Base-by-base conservation (phyloP, 441 rosid species). In the Erodium moschatum region DNA sequence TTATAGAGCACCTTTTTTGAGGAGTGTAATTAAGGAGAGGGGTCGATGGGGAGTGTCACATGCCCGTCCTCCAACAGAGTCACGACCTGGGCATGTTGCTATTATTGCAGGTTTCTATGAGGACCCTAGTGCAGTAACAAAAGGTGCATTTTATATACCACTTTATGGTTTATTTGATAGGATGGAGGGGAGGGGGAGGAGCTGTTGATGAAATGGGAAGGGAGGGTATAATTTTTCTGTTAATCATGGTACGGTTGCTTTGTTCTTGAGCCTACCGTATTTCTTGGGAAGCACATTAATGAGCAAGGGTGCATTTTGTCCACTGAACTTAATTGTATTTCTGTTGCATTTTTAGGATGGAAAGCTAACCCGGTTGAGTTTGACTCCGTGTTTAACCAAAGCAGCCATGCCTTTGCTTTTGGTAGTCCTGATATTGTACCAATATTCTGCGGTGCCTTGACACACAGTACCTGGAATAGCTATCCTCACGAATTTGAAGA, bases 21-120 rank as follows among this genome's bases (percentile, higher is more conserved):
- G 97, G 73, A 87, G 81, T 81, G 72, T 91, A 31, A 91, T 93
- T 8, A 86, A 86, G 76, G 83, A 78, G 64, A 83, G 78, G 70
- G 98, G 97, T 19, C 87, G 93, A 52, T 93, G 98, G 98, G 98
- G 96, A 69, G 97, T 93, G n/a, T 93, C 98, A 66, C 98, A 93
- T 80, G 98, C 98, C 79, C 91, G 96, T 13, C 98, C 98, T 69
- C 98, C 98, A 3, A 93, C 98, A 0, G 97, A 93, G 69, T 93
- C 98, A 68, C 81, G 96, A 82, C 98, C 96, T 60, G 97, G 98
- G 6, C 98, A 93, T 81, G 98, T 91, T 64, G 82, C 98, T 65
- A 78, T 93, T 46, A 93, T 93, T 62, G 98, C 98, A 73, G 97
- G 98, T 35, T 93, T 93, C 80, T 93, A 90, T 64, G 98, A 93